Base-by-base conservation (phyloP, 768 basidiomycete genomes). In the Amanita pallidorosea region DNA sequence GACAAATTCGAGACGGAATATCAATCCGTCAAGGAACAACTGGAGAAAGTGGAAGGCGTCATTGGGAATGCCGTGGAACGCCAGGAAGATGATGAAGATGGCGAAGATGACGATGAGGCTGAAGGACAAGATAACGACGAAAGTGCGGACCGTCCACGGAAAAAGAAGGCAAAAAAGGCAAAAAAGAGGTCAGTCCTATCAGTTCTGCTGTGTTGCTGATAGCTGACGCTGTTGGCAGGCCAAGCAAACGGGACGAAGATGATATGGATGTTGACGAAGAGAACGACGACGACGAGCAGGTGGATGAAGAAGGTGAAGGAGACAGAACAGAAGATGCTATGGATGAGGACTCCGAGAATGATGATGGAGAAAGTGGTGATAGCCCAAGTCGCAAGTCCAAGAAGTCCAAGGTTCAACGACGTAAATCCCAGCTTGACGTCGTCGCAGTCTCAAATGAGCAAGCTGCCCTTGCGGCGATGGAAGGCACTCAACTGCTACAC, bases 1-100 rank as follows among this genome's bases (percentile, higher is more conserved):
- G 72, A 73, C 1, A 76, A 83, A 55, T 97, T 87, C 81, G 78
- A 89, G 57, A 72, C 71, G 22, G 72, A 86, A 36, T 93, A 92
- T 61, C 69, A 77, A 15, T 70, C 68, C 12, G 74, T 86, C 15
- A 71, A 70, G 37, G 70, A 68, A 34, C 78, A 94, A 60, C 65
- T 97, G 56, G 74, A 79, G 37, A 79, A 80, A 59, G 62, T 93
- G 45, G 90, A 95, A 58, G 70, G 73, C 40, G 67, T 63, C 2
- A 70, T 85, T n/a, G 84, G 79, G 1, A 81, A 85, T 57, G 81
- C 71, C 4, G 79, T 81, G 5, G 70, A 71, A 22, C 65, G 64
- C 12, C 72, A 69, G 7, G 70, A 69, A 17, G 69, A 63, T 1
- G 70, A 70, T 48, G 67, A 67, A 0, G 65, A 61, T 9, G 57